phyloP scores from a whole-genome alignment of 257 asterid species.

The Solanum piurae region DNA sequence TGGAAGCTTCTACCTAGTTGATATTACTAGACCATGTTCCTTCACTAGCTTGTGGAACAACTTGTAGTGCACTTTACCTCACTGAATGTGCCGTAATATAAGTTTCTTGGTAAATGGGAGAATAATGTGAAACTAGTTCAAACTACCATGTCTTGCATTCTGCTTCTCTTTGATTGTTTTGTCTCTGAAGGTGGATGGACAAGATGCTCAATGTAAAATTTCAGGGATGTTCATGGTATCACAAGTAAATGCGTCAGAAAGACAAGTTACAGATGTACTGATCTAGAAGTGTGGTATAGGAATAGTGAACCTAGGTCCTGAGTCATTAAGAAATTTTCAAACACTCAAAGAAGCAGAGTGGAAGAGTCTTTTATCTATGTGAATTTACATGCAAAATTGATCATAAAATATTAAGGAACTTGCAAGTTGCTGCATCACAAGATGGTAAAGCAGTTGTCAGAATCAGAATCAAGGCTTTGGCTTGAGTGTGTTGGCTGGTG shows the following conservation, averaged over 20 bases:
- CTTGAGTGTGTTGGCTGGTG: not conserved
- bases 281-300: not conserved
- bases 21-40: not conserved
- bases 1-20: not conserved
- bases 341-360: not conserved
- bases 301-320: not conserved
- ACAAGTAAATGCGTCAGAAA: not conserved
- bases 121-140: not conserved
- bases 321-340: not conserved
- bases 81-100: not conserved
- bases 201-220: not conserved
- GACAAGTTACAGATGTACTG: not conserved
- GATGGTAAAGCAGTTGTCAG: not conserved
- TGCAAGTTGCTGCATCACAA: not conserved
- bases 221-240: not conserved
- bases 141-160: not conserved
- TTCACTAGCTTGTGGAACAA: not conserved
- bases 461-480: not conserved
- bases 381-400: not conserved
- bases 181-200: not conserved
- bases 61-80: not conserved
- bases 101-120: not conserved
- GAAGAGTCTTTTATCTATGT: not conserved
- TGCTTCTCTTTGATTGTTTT: not conserved
- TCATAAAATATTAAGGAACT: not conserved